Conservation (phyloP, 768 basidiomycete species). For the Gymnopilus dilepis region DNA sequence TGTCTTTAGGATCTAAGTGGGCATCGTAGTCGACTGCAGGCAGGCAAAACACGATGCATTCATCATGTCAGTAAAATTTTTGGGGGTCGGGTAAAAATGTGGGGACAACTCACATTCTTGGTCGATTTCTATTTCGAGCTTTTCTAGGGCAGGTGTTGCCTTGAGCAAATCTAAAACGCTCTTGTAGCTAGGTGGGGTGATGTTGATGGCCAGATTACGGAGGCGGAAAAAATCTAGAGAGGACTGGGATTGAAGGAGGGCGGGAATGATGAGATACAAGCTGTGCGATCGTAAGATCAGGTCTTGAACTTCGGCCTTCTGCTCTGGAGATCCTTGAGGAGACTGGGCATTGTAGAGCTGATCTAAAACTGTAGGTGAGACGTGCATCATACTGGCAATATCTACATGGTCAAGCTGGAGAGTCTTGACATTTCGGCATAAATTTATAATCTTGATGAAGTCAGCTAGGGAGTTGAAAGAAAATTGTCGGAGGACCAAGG, state of each 20-base stretch:
- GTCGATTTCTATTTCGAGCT: slow-evolving; percentile 28
- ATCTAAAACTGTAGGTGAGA: slow-evolving; percentile 24
- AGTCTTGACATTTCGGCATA: slow-evolving; percentile 21
- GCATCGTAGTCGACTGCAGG: slow-evolving; percentile 26
- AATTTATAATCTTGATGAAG: slow-evolving; percentile 25
- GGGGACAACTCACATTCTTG: slow-evolving; percentile 22
- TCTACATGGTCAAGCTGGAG: slow-evolving; percentile 28
- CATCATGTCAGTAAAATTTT: background rate
- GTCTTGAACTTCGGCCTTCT: slow-evolving; percentile 19
- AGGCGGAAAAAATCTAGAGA: slow-evolving; percentile 22
- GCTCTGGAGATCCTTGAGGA: slow-evolving; percentile 6
- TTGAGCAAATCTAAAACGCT: slow-evolving; percentile 22
- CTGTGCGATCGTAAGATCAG: slow-evolving; percentile 24
- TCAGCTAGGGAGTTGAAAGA: slow-evolving; percentile 24
- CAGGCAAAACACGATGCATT: slow-evolving; percentile 4
- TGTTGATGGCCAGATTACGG: slow-evolving; percentile 20
- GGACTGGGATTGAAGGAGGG: slow-evolving; percentile 25
- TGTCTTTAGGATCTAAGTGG: slow-evolving; percentile 23
- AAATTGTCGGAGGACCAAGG: slow-evolving; percentile 29
- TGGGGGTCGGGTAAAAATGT: slow-evolving; percentile 1
- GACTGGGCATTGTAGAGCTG: slow-evolving; percentile 19
- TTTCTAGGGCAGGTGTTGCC: slow-evolving; percentile 19
- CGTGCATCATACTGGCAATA: slow-evolving; percentile 19
- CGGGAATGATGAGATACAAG: slow-evolving; percentile 24
- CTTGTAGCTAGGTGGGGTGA: slow-evolving; percentile 25